phyloP scores from a whole-genome alignment of 352 stramenopile species.

The Pythium angustatum region DNA sequence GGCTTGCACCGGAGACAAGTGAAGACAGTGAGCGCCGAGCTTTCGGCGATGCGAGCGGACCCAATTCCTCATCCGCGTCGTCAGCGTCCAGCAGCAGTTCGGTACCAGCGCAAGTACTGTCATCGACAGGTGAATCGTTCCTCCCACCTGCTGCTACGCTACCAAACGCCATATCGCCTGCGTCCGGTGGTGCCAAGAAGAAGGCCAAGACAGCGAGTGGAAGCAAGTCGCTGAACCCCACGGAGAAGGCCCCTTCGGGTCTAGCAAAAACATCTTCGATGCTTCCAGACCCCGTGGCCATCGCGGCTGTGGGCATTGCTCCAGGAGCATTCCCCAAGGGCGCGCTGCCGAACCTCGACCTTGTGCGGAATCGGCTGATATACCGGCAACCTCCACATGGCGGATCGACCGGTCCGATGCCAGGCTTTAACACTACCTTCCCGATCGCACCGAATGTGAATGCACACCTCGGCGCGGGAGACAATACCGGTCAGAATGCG shows the following conservation, averaged over 20 bases:
- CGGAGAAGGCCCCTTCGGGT: slow-evolving; percentile 35
- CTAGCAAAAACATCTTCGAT: not conserved
- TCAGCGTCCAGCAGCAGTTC: not conserved
- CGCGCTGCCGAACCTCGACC: slow-evolving; percentile 54
- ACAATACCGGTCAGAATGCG: slow-evolving; percentile 3
- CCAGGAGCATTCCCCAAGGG: slow-evolving; percentile 17
- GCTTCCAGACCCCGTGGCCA: not conserved
- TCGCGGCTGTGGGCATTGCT: not conserved
- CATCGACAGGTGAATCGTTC: not conserved
- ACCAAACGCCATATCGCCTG: slow-evolving; percentile 74
- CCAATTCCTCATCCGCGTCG: not conserved
- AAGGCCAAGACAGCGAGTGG: slow-evolving; percentile 59
- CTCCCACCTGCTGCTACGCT: slow-evolving; percentile 16
- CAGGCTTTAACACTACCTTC: slow-evolving; percentile 5
- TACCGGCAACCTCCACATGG: slow-evolving; percentile 41
- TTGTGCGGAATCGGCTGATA: slow-evolving; percentile 67
- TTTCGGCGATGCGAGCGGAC: not conserved
- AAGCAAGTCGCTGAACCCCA: slow-evolving; percentile 43
- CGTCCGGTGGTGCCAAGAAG: slow-evolving; percentile 64
- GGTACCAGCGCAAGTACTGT: not conserved
- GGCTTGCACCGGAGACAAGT: slow-evolving; percentile 26
- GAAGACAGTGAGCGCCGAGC: not conserved
- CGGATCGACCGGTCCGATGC: not conserved
- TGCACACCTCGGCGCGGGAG: not conserved
- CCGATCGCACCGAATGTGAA: not conserved